phyloP scores from a whole-genome alignment of 176 grass and related monocot genomes.

The Phoenix dactylifera region DNA sequence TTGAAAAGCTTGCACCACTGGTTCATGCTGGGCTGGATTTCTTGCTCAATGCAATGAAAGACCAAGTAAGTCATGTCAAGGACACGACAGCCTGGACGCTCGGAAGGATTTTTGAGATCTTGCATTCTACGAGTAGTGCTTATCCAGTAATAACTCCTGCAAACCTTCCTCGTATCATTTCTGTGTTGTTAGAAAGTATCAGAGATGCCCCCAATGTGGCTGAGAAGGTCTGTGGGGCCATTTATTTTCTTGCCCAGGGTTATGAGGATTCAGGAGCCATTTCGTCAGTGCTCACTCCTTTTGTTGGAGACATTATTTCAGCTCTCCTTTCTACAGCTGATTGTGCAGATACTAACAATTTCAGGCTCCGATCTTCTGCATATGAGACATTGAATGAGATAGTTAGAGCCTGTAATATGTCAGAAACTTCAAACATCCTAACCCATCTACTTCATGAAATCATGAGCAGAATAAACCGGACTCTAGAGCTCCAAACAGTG shows the following conservation, averaged over 20 bases:
- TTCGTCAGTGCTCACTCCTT: constrained; percentile 70
- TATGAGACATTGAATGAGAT: constrained; percentile 93
- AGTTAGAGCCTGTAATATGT: constrained; percentile 61
- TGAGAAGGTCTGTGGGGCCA: constrained; percentile 68
- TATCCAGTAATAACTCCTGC: constrained; percentile 66
- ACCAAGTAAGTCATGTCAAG: constrained; percentile 73
- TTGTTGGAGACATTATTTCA: constrained; percentile 58
- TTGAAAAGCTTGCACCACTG: constrained; percentile 54
- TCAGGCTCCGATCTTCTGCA: constrained; percentile 62
- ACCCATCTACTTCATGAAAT: constrained; percentile 54
- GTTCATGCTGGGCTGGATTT: constrained; percentile 62
- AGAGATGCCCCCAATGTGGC: constrained; percentile 82
- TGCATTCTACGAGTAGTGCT: constrained; percentile 50
- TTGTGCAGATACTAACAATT: constrained; percentile 51
- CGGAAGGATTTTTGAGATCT: constrained; percentile 82
- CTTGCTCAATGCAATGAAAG: constrained; percentile 69
- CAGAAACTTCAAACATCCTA: constrained; percentile 50
- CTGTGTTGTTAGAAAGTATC: constrained; percentile 74
- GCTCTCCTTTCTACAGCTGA: constrained; percentile 73
- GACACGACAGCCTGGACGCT: constrained; percentile 93
- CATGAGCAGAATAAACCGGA: constrained; percentile 58
- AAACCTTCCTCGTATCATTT: constrained; percentile 69
- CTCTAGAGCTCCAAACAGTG: constrained; percentile 56
- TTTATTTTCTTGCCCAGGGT: constrained; percentile 89
- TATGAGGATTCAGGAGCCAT: constrained; percentile 50